Percentiles rank a stretch among this genome's conserved stretches.
Conservation (phyloP, 108 stramenopile species). For the Nitzschia sp. region DNA sequence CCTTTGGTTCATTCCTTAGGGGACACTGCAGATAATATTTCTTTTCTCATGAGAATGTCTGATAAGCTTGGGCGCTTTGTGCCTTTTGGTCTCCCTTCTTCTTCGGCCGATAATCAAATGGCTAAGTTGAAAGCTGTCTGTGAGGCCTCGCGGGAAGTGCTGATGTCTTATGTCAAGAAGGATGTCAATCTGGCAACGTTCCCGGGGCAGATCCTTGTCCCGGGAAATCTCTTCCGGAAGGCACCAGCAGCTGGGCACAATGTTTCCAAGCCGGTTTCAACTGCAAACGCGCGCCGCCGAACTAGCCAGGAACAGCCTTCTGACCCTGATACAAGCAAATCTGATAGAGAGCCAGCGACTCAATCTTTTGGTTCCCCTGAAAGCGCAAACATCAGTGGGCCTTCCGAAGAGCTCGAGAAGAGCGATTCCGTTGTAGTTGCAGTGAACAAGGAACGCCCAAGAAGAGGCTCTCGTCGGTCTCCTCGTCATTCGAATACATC, state of each 20-base stretch:
- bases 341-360: background rate
- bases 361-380: too few relatives aligned
- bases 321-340: too few relatives aligned
- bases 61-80: constrained; percentile 54
- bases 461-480: too few relatives aligned
- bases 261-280: background rate
- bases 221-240: constrained; percentile 42
- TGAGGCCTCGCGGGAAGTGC: constrained; percentile 67
- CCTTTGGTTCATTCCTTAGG: constrained; percentile 82
- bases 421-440: too few relatives aligned
- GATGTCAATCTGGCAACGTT: constrained; percentile 79
- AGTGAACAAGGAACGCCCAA: background rate
- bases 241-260: background rate
- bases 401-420: background rate
- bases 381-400: too few relatives aligned
- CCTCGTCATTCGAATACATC: background rate
- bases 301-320: background rate
- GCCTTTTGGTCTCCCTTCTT: constrained; percentile 15
- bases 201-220: constrained; percentile 72
- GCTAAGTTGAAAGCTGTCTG: constrained; percentile 64
- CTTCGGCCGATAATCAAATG: constrained; percentile 18
- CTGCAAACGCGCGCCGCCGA: background rate
- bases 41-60: constrained; percentile 81
- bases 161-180: constrained; percentile 83
- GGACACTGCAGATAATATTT: constrained; percentile 85